Base-by-base conservation (phyloP, 2,329 filamentous ascomycete species). In the Trichoderma breve region DNA sequence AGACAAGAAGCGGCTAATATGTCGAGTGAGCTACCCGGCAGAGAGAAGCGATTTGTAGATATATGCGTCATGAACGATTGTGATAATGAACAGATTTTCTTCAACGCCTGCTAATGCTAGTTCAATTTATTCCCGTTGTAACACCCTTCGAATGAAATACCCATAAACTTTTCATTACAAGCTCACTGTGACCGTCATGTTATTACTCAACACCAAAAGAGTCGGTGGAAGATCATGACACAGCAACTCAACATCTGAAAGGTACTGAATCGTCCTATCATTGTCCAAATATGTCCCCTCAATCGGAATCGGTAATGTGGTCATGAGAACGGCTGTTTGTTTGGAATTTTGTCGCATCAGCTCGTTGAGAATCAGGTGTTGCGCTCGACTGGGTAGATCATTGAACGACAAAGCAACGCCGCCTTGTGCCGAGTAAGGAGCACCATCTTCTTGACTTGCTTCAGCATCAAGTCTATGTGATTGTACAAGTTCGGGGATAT, bases 301-400 rank as follows among this genome's bases (percentile, higher is more conserved):
- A 9, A 90, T 85, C 0, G 94, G 94, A 67, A 93, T 93, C 1
- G 94, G 94, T 51, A 97, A 83, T 28, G 94, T 97, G 1, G 92
- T 97, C 76, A 97, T 91, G 18, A 96, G 82, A 0, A 97, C 93
- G 0, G 93, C 93, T 1, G 94, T 93, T 24, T 92, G 86, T 51
- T 80, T 80, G 75, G 91, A 93, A 73, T 93, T 84, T 72, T 86
- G 85, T 3, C 87, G 85, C 83, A 97, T 94, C 74, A 97, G 83
- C 80, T 97, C 93, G 79, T 97, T 97, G 18, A 97, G 82, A 32
- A 97, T 95, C 43, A 97, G 82, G 80, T 97, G 93, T 79, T 97
- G 94, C 2, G 93, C 93, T 18, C 93, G 89, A 76, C 92, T 93
- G 0, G 94, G 93, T 4, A 97, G 84, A 77, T 97, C 93, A 76